Conservation (phyloP, 208 protist species). For the Vickermania spadyakhi region DNA sequence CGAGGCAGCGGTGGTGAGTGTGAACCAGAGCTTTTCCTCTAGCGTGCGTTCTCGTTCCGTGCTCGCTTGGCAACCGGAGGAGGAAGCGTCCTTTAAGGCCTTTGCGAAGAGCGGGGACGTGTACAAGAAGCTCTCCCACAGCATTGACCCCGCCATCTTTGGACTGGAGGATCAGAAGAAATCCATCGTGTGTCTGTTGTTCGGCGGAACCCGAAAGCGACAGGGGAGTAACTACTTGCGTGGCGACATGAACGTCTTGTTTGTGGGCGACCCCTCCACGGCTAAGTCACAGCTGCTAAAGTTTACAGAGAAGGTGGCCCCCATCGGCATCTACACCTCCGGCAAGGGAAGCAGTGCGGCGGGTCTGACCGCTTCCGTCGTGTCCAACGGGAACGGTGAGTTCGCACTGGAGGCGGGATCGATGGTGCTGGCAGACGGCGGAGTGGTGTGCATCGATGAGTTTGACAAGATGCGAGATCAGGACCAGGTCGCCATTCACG, state of each 20-base stretch:
- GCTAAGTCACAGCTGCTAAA: conserved; percentile 99
- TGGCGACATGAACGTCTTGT: conserved; percentile 99
- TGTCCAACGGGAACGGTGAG: conserved; percentile 86
- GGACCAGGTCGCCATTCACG: conserved; percentile 99
- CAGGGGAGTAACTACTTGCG: conserved; percentile 96
- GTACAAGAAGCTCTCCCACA: conserved; percentile 91
- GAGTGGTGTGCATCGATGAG: conserved; percentile 99
- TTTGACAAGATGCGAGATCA: conserved; percentile 99
- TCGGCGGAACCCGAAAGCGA: conserved; percentile 97
- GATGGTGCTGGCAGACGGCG: conserved; percentile 99
- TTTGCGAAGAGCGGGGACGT: conserved; percentile 80
- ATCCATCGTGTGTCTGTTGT: conserved; percentile 94
- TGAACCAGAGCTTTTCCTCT: conserved; percentile 87
- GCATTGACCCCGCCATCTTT: conserved; percentile 98
- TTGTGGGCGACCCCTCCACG: conserved; percentile 99
- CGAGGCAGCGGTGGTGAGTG: conserved; percentile 43
- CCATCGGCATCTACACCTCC: conserved; percentile 98
- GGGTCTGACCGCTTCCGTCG: conserved; percentile 97
- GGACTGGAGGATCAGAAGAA: conserved; percentile 97
- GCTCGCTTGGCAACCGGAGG: conserved; percentile 77
- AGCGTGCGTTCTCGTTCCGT: conserved; percentile 68
- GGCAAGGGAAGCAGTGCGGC: conserved; percentile 98
- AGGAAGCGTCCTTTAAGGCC: conserved; percentile 86
- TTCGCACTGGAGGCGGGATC: conserved; percentile 99
- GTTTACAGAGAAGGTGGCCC: conserved; percentile 95